Evolutionary conservation across 2,329 filamentous ascomycete species (phyloP).

Genomic region (Davidsoniella australis): DNA sequence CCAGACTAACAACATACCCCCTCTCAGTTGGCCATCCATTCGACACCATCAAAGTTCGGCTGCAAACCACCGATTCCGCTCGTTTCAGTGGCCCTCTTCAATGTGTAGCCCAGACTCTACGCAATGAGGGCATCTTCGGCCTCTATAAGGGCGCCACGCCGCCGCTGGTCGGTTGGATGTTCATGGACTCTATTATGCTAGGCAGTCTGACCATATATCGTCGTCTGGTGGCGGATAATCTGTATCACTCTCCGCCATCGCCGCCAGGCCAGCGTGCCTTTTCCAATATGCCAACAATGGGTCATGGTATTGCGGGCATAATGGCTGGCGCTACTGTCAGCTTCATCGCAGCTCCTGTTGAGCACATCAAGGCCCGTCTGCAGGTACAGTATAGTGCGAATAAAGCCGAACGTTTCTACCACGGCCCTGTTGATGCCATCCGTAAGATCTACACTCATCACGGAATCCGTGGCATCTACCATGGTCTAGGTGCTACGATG

Average conservation of each 20-base stretch:
- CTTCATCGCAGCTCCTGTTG: slow-evolving; percentile 83
- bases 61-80: slow-evolving; percentile 64
- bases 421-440: slow-evolving; percentile 71
- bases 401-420: slow-evolving; percentile 64
- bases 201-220: slow-evolving; percentile 85
- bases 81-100: slow-evolving; percentile 78
- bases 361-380: slow-evolving; percentile 85
- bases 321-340: slow-evolving; percentile 79
- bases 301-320: slow-evolving; percentile 76
- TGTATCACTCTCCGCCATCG: slow-evolving; percentile 36
- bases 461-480: slow-evolving; percentile 67
- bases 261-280: slow-evolving; percentile 8
- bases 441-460: slow-evolving; percentile 53
- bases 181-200: slow-evolving; percentile 86
- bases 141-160: slow-evolving; percentile 92
- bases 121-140: slow-evolving; percentile 67
- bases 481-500: slow-evolving; percentile 68
- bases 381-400: slow-evolving; percentile 82
- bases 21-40: slow-evolving; percentile 52
- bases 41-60: slow-evolving; percentile 89
- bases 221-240: slow-evolving; percentile 59
- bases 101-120: slow-evolving; percentile 68
- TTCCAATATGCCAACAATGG: slow-evolving; percentile 46
- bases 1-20: slow-evolving; percentile 2
- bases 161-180: slow-evolving; percentile 92